Percentiles rank a stretch among this genome's conserved stretches.
These are phyloP conservation scores for Anisodus tanguticus DNA, from an alignment of 257 asterid species.

Conservation along the genomic window DNA sequence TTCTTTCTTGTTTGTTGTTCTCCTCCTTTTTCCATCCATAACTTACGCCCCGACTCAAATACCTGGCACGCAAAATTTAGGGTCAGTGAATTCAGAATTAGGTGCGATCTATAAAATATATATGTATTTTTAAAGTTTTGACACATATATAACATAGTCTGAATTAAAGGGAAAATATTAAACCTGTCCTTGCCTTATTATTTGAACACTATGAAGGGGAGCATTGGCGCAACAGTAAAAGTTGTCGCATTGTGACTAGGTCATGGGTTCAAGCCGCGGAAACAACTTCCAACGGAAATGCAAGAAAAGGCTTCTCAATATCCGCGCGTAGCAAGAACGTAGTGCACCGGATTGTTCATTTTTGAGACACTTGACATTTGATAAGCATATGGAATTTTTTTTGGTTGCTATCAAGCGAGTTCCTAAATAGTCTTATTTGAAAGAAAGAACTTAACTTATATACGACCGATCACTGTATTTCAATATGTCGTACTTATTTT, in stretches of 20 bases:
- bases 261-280: neutral
- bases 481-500: neutral
- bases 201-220: neutral
- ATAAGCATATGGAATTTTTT: neutral
- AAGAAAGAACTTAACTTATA: neutral
- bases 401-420: neutral
- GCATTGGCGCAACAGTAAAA: too few species aligned
- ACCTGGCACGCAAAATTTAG: slow-evolving; percentile 25
- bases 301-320: neutral
- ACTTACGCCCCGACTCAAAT: slow-evolving; percentile 31
- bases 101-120: neutral
- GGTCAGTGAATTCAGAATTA: neutral
- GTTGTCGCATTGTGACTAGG: neutral
- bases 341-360: neutral
- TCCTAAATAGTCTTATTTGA: neutral
- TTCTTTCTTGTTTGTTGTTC: slow-evolving; percentile 45
- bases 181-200: neutral
- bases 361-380: neutral
- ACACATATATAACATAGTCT: neutral
- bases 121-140: neutral
- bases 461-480: neutral
- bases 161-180: too few species aligned
- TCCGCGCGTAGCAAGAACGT: neutral
- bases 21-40: slow-evolving; percentile 48
- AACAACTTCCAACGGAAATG: neutral